Evolutionary conservation across 345 rosid genomes (phyloP).

Genomic region (Pugionium cornutum): DNA sequence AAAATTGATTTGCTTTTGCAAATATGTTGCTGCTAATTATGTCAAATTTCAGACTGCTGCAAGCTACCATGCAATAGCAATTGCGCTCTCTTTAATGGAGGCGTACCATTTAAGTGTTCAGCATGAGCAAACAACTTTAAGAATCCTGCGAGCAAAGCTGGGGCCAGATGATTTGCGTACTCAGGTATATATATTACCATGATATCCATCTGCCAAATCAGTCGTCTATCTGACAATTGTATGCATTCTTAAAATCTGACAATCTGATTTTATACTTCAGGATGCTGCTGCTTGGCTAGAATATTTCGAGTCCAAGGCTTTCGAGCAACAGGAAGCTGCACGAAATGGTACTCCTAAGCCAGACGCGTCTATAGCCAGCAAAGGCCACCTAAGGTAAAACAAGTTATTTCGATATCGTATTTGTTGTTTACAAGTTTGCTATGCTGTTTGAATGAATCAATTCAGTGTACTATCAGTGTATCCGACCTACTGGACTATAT

Average conservation of each 20-base stretch:
- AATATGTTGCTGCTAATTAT: slow-evolving; percentile 17
- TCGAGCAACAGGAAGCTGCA: slow-evolving; percentile 98
- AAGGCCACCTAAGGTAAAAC: slow-evolving; percentile 92
- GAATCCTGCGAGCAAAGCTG: slow-evolving; percentile 89
- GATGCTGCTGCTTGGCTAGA: slow-evolving; percentile 99
- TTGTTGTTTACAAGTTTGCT: slow-evolving; percentile 13
- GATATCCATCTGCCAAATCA: slow-evolving; percentile 9
- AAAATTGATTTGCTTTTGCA: slow-evolving; percentile 22
- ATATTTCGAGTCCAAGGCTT: slow-evolving; percentile 95
- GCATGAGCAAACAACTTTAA: slow-evolving; percentile 96
- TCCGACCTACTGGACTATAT: slow-evolving; percentile 96
- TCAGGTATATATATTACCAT: slow-evolving; percentile 57
- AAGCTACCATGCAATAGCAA: slow-evolving; percentile 99
- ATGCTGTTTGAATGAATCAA: slow-evolving; percentile 24
- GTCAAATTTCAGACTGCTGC: slow-evolving; percentile 82
- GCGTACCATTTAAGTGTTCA: slow-evolving; percentile 97
- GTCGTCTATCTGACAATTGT: slow-evolving; percentile 20
- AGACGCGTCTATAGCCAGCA: slow-evolving; percentile 98
- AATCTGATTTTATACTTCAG: slow-evolving; percentile 49
- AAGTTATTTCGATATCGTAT: slow-evolving; percentile 16
- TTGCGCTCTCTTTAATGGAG: slow-evolving; percentile 99
- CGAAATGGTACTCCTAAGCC: slow-evolving; percentile 96
- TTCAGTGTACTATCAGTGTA: slow-evolving; percentile 57
- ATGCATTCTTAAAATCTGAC: slow-evolving; percentile 6
- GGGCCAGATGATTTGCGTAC: slow-evolving; percentile 99